Base-by-base conservation (phyloP, 2,329 filamentous ascomycete genomes). In the Cercospora sp. region DNA sequence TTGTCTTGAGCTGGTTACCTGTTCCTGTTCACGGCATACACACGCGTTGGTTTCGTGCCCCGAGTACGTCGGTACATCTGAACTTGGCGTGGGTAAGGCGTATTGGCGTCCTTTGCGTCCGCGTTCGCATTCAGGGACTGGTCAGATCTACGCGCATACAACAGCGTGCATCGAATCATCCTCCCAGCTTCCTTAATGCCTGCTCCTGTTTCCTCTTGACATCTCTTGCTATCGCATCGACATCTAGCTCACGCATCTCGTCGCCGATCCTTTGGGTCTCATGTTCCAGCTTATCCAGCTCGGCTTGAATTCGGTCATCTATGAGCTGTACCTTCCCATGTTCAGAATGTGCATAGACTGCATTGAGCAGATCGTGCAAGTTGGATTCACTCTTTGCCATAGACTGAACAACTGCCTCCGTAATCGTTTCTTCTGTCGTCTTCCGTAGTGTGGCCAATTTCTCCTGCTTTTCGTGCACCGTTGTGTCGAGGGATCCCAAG, bases 311-410 rank as follows among this genome's bases (percentile, higher is more conserved):
- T 8, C 69, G 69, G 10, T 43, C 62, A 34, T 77, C 75, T 5
- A 73, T 70, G 3, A 77, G 63, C 10, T 68, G 69, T 1, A 74
- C 61, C 3, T 51, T 69, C 0, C 66, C 69, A 45, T 66, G 73
- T 12, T 67, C 59, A 24, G 76, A 74, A 51, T 81, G 77, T n/a
- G 75, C 75, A 69, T 80, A 81, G 32, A 83, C 69, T 4, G 78
- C 79, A 18, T 74, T 71, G 21, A 80, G 63, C 45, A 84, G 73
- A 30, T 75, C 76, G n/a, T 77, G 74, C 57, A 80, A 32, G 34
- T 82, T 78, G 10, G 66, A 55, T 40, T 83, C 79, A 5, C 78
- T 79, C 65, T 74, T 77, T 32, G 75, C 78, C 9, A 81, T 67
- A 7, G 77, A 78, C 34, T 80, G 77, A 1, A 78, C 77, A 6